Base-by-base conservation (phyloP, 2,329 filamentous ascomycete genomes). In the Colletotrichum abscissum region DNA sequence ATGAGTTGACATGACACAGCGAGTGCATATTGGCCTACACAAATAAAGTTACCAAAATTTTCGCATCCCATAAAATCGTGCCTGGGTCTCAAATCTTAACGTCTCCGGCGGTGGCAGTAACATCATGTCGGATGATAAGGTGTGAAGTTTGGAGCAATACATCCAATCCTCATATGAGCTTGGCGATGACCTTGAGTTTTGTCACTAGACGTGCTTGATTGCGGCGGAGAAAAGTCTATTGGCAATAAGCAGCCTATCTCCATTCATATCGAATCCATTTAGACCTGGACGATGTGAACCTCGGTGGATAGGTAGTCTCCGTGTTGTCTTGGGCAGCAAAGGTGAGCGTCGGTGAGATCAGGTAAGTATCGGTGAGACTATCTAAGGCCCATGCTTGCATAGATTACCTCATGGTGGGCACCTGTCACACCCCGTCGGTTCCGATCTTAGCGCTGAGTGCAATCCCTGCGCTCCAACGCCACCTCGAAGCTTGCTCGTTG, bases 1-100 rank as follows among this genome's bases (percentile, higher is more conserved):
- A 81, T 19, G 33, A 65, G 28, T 58, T 49, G 52, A 64, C 35
- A 30, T 62, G n/a, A 4, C 12, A 66, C 52, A 38, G 22, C 28
- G 35, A 60, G 16, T 26, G 22, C 19, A 59, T 22, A 59, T 52
- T 28, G 19, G 5, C 26, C 49, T n/a, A 24, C 28, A 9, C n/a
- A 60, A 28, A 30, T 22, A 9, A 35, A 64, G n/a, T 16, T 65
- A 42, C 14, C n/a, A 24, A 19, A n/a, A 1, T 4, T n/a, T 2
- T 12, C 19, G n/a, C 22, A 38, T 19, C n/a, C 11, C 22, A 19
- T 64, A 11, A 8, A 5, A 35, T 55, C 46, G 22, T 5, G 46
- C 5, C 22, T 26, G 30, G 14, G 30, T 26, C 6, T n/a, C 14
- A 46, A 26, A 24, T 33, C 30, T 55, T n/a, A 42, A 16, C 19